Evolutionary conservation across 495 filamentous ascomycete genomes (phyloP), one percentile per base, ranked within the genome.

Genomic region (Neurospora sp.): DNA sequence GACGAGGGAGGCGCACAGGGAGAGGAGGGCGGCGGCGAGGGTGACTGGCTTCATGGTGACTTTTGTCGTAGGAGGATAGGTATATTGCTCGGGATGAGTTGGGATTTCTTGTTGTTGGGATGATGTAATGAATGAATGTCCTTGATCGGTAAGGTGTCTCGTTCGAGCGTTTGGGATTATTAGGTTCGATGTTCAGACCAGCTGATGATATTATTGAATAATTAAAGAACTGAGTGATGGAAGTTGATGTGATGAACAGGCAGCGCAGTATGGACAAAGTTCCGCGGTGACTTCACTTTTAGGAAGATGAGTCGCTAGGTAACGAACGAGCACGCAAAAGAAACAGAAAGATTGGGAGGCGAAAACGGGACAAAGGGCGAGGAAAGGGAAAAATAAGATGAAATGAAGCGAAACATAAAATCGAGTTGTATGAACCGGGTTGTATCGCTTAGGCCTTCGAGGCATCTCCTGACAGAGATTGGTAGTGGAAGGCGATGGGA

Each of bases 1-100:
- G 78, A 73, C 85, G 73, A 86, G 79, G n/a, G 84, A 80, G 71
- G 79, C 76, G 82, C 80, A 83, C 27, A 85, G 78, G 69, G 82
- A 79, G 41, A 79, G 60, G 62, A 77, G 69, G 38, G 80, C 78
- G 71, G 80, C 77, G 72, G 80, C 70, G 76, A 85, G 71, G 0
- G 79, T 77, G 69, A 75, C 69, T 74, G 77, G 76, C 80, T 84
- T 83, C 84, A 86, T 86, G 35, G 78, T 70, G 60, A 37, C 10
- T 71, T 16, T 35, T 70, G 54, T n/a, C 39, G 7, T 31, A 16
- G n/a, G 42, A 31, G 14, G 6, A 2, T 16, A 35, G 37, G 46
- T 60, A 71, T 20, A 4, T 39, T 23, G 23, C 18, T 42, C 5
- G 39, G 11, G 18, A 12, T 1, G 23, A 38, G 60, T 40, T n/a